Conservation (phyloP, 352 stramenopile genomes). For the Plasmopara halstedii region DNA sequence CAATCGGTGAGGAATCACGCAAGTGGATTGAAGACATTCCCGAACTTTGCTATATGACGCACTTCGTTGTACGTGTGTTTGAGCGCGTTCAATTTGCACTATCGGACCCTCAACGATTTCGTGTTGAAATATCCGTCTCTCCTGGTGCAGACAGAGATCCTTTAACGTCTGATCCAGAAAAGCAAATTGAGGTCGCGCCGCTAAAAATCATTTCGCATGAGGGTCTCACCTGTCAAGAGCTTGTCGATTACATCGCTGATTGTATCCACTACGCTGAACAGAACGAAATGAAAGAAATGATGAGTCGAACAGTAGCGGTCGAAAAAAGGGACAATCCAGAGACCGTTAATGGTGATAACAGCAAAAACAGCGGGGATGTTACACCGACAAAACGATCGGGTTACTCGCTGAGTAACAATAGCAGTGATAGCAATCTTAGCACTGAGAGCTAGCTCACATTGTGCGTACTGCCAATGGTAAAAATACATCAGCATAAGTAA, state of each 20-base stretch:
- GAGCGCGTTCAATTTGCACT: conserved; percentile 81
- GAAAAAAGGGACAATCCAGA: conserved; percentile 23
- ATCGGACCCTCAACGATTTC: conserved; percentile 69
- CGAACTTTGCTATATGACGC: conserved; percentile 98
- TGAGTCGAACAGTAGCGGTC: conserved; percentile 20
- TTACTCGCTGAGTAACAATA: conserved; percentile 54
- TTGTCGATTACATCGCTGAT: conserved; percentile 78
- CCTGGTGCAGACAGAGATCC: conserved; percentile 71
- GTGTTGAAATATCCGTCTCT: conserved; percentile 81
- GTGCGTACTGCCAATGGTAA: not conserved
- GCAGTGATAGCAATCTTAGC: conserved; percentile 41
- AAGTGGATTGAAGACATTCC: conserved; percentile 89
- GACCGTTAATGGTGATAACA: conserved; percentile 13
- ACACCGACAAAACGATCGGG: conserved; percentile 41
- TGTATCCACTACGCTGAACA: conserved; percentile 67
- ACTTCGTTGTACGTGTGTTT: conserved; percentile 99
- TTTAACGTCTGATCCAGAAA: conserved; percentile 44
- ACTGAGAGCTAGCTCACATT: conserved; percentile 19
- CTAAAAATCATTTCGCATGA: conserved; percentile 81
- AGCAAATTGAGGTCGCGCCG: conserved; percentile 61
- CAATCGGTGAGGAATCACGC: conserved; percentile 58
- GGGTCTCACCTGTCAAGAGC: conserved; percentile 70
- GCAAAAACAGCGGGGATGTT: conserved; percentile 19
- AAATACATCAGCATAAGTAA: not conserved
- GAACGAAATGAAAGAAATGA: conserved; percentile 36